Percentiles rank a stretch among this genome's conserved stretches.
phyloP scores from a whole-genome alignment of 2,329 filamentous ascomycete genomes.

The Colletotrichum abscissum region DNA sequence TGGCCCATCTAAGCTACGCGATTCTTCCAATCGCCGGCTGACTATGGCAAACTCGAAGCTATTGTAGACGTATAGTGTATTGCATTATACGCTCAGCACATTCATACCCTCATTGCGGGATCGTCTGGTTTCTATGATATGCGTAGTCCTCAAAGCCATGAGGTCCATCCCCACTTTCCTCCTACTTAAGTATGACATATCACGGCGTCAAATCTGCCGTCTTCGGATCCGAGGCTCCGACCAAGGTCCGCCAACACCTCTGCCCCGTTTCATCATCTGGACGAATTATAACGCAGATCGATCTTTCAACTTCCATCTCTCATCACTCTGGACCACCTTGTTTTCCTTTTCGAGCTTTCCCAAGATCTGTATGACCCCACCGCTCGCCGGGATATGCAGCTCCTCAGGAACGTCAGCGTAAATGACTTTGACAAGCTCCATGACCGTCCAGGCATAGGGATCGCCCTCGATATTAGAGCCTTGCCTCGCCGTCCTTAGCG shows the following conservation, averaged over 20 bases:
- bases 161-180: neutral
- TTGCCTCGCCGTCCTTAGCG: conserved; percentile 56
- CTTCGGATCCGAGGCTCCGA: neutral
- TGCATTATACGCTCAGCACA: neutral
- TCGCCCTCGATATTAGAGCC: conserved; percentile 38
- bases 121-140: neutral
- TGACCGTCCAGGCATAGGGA: conserved; percentile 69
- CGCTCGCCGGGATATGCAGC: conserved; percentile 80
- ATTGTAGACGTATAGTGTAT: neutral
- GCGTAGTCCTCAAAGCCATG: neutral
- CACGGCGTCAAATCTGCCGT: neutral
- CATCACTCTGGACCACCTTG: conserved; percentile 60
- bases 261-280: neutral
- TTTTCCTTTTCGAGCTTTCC: conserved; percentile 82
- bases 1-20: neutral
- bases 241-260: neutral
- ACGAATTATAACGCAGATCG: conserved; percentile 53
- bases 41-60: neutral
- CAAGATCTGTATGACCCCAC: conserved; percentile 82
- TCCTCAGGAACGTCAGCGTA: conserved; percentile 83
- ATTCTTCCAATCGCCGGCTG: neutral
- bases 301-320: conserved; percentile 56
- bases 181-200: neutral
- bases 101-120: neutral
- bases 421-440: conserved; percentile 89